Evolutionary conservation across 805 yeast genomes (phyloP), one percentile per base, ranked within the genome.

Genomic region (Zygosaccharomyces rouxii): DNA sequence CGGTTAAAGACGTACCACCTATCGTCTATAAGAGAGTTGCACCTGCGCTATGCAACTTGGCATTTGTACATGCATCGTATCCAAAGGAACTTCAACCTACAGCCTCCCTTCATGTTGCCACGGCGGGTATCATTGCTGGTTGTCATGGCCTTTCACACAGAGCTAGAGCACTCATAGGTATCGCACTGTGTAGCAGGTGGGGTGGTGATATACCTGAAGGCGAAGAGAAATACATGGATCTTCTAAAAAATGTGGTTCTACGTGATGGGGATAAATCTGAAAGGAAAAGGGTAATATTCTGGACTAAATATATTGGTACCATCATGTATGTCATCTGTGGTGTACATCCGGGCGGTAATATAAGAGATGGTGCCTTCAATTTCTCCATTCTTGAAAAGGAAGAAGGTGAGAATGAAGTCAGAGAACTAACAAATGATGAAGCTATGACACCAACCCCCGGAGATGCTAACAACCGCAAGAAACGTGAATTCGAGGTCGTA

Each of bases 341-440:
- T 63, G 84, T 85, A 46, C 86, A 82, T 63, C 92, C 92, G 5
- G 89, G 89, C 49, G 92, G 90, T 18, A 81, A 81, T 59, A 82
- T 84, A 25, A 74, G 86, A 55, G 84, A 80, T 28, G 80, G 80
- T 22, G 75, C 76, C 13, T 76, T 74, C 60, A 71, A 70, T 50
- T 79, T 75, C 67, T 72, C 71, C 42, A 60, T 69, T 40, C 56
- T 59, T 14, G 63, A 64, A 26, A 60, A 56, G 28, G 60, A 56
- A 26, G 64, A 59, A 23, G 62, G 62, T 38, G 64, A 65, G n/a
- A 47, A 46, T 14, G 59, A 56, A 9, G 23, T 57, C 21, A 55
- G 49, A 38, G 52, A 42, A 21, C 42, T 56, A 21, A 51, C 53
- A 29, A 54, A 55, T 26, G 63, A 57, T 35, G 61, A 62, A 41